Evolutionary conservation across 768 basidiomycete species (phyloP), one percentile per base, ranked within the genome.

Genomic region (Mycena crocata): DNA sequence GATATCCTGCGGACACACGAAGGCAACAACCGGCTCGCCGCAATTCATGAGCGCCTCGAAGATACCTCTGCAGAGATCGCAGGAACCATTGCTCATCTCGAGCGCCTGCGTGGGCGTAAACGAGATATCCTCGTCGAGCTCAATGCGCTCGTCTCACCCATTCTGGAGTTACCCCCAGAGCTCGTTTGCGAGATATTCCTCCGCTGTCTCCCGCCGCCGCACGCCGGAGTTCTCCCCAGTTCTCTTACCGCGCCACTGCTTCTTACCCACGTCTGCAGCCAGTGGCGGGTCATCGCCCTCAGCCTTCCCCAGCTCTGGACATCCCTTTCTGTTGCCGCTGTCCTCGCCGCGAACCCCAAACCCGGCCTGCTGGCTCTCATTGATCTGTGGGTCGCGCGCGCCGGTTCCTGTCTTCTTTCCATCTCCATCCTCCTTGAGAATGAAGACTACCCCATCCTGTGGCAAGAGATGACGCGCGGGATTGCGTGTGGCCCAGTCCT

Each of bases 121-220:
- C 13, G 1, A 3, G 56, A 66, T 24, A 46, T 63, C 14, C 60
- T 66, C 31, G 45, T 44, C 5, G 64, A 66, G 21, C n/a, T 62
- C 12, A 70, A 70, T 44, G 13, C 44, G 1, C 21, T 54, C 14
- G 21, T 34, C 1, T 62, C 68, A 13, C 60, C 57, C 57, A 42
- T 62, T 14, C 26, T 61, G 31, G 40, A 28, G 0, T 62, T 68
- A 6, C 68, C 68, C 21, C 44, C 61, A 8, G 68, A 70, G 24
- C 35, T 70, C 21, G 32, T 63, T 15, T 57, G 64, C 57, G 64
- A 66, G 37, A 63, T 70, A 35, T 70, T 70, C 40, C 7, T 50
- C 14, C 30, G 14, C 10, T 54, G 60, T 39, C 57, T 66, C 7
- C 68, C 61, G 2, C 48, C 45, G 8, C 46, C 39, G 5, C 42